phyloP scores from a whole-genome alignment of 2,329 filamentous ascomycete genomes.

The Cladosporium velox region DNA sequence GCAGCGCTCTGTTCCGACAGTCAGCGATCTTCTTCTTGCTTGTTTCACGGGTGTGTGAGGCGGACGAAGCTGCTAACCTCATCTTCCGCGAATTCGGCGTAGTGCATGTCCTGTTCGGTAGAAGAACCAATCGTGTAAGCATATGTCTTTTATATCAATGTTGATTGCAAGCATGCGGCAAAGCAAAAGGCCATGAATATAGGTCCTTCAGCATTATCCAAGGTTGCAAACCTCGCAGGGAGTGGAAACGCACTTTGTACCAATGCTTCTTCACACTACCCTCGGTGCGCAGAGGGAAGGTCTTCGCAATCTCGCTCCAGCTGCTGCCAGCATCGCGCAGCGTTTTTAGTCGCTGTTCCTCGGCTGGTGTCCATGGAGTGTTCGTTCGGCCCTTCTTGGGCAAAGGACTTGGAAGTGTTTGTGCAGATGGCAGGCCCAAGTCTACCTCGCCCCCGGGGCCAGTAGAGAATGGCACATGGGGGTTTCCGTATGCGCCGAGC shows the following conservation, averaged over 20 bases:
- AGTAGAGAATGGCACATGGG: conserved; percentile 31
- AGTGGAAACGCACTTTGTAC: conserved; percentile 73
- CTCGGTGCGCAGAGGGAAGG: conserved; percentile 91
- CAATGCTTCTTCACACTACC: conserved; percentile 99
- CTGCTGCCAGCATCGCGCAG: conserved; percentile 92
- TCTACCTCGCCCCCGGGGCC: conserved; percentile 23
- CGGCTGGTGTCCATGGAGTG: conserved; percentile 94
- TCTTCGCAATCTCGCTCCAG: conserved; percentile 98
- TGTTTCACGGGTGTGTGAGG: conserved; percentile 34
- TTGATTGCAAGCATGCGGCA: neutral
- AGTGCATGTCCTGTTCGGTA: conserved; percentile 84
- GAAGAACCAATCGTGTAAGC: conserved; percentile 10
- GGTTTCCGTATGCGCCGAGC: conserved; percentile 33
- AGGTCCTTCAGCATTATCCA: neutral
- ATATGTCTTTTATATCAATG: conserved; percentile 10
- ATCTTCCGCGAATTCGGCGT: conserved; percentile 96
- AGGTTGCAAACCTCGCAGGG: neutral
- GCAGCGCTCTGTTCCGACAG: conserved; percentile 66
- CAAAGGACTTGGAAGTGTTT: conserved; percentile 48
- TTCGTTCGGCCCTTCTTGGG: conserved; percentile 97
- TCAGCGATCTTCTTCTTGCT: conserved; percentile 7
- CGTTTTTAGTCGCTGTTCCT: conserved; percentile 87
- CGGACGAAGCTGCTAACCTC: conserved; percentile 66
- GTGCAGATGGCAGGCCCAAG: conserved; percentile 30
- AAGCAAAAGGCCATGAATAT: neutral